A percentile compares a stretch with the other conserved stretches of the same genome.
phyloP scores from a whole-genome alignment of 805 yeast species.

The Candida glaebosa region DNA sequence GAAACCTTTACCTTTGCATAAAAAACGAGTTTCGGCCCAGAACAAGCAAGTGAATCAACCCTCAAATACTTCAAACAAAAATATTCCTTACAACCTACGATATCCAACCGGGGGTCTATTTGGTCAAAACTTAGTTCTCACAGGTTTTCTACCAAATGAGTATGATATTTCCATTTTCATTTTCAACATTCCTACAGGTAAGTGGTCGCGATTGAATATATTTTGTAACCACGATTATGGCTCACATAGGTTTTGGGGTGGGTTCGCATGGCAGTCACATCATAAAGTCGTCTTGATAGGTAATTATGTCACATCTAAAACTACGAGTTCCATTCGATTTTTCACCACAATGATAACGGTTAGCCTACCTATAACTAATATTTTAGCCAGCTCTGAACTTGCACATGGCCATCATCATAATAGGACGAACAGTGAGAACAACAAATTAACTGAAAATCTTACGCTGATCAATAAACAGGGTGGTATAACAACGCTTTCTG shows the following conservation, averaged over 20 bases:
- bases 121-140: conserved; percentile 61
- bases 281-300: conserved; percentile 68
- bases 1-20: conserved; percentile 28
- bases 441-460: conserved; percentile 1
- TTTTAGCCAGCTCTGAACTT: conserved; percentile 41
- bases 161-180: conserved; percentile 46
- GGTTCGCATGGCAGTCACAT: conserved; percentile 75
- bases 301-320: conserved; percentile 38
- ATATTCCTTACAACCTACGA: conserved; percentile 45
- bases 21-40: conserved; percentile 12
- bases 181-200: conserved; percentile 51
- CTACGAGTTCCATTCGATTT: conserved; percentile 46
- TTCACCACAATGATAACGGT: conserved; percentile 49
- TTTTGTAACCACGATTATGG: conserved; percentile 50
- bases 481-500: not conserved
- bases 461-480: not conserved
- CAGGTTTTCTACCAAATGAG: conserved; percentile 54
- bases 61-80: conserved; percentile 10
- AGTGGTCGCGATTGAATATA: conserved; percentile 62
- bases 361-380: conserved; percentile 53
- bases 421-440: conserved; percentile 11
- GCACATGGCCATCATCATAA: conserved; percentile 27
- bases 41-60: conserved; percentile 18
- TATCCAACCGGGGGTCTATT: conserved; percentile 62
- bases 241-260: conserved; percentile 61